Evolutionary conservation across 345 rosid genomes (phyloP).

Genomic region (Aegle marmelos): DNA sequence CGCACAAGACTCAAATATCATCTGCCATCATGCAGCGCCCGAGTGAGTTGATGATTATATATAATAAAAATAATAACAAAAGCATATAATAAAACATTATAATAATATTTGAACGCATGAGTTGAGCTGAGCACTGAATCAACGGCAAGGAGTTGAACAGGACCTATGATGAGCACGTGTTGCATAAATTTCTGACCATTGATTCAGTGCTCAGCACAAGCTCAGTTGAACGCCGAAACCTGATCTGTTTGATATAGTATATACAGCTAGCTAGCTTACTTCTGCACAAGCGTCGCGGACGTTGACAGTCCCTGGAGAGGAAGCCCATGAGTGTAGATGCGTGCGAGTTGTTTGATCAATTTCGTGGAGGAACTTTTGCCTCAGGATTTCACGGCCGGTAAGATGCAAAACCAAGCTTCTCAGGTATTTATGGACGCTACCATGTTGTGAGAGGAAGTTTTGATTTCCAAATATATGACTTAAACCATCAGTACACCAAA

Average conservation of each 20-base stretch:
- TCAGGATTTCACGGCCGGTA: not conserved
- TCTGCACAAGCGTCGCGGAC: not conserved
- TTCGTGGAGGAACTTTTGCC: not conserved
- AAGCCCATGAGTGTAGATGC: slow-evolving; percentile 6
- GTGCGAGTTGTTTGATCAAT: not conserved
- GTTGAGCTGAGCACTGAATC: no score
- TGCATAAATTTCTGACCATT: no score
- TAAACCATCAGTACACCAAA: slow-evolving; percentile 36
- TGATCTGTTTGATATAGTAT: no score
- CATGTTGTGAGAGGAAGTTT: slow-evolving; percentile 21
- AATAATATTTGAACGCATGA: no score
- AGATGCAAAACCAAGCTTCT: slow-evolving; percentile 27
- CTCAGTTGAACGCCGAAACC: no score
- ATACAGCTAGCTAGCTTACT: not conserved
- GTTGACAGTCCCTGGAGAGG: not conserved
- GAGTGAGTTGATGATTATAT: no score
- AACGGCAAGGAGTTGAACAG: no score
- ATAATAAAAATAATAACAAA: not conserved
- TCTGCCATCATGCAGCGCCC: slow-evolving; percentile 1
- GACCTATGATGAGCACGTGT: no score
- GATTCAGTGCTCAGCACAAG: no score
- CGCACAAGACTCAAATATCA: slow-evolving; percentile 24
- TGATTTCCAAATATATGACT: slow-evolving; percentile 31
- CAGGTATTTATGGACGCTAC: slow-evolving; percentile 33
- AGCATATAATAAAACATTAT: no score